Conservation (phyloP, 2,329 filamentous ascomycete genomes). For the Davidsoniella neocaledoniae region DNA sequence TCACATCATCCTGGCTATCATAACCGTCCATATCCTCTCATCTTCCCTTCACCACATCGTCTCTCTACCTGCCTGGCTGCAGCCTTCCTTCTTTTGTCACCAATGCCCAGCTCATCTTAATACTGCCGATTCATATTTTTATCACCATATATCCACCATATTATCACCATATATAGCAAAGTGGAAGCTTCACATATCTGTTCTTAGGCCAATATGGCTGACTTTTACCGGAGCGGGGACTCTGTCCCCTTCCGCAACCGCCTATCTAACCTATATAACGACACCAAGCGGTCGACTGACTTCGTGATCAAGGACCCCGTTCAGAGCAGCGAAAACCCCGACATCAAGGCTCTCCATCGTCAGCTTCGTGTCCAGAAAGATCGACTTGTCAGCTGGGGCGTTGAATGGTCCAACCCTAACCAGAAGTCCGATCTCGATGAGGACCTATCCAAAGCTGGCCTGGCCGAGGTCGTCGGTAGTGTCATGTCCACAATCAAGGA, state of each 20-base stretch:
- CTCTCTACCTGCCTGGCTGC: too few species aligned
- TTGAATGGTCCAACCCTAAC: conserved; percentile 61
- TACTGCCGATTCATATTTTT: too few species aligned
- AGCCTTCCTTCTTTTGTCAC: too few species aligned
- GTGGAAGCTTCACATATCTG: too few species aligned
- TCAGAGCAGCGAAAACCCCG: conserved; percentile 47
- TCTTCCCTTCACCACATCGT: too few species aligned
- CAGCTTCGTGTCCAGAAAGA: conserved; percentile 70
- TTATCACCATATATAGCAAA: too few species aligned
- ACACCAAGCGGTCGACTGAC: conserved; percentile 63
- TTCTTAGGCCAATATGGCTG: conserved; percentile 2
- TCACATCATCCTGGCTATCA: too few species aligned
- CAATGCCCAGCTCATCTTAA: too few species aligned
- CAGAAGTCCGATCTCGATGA: conserved; percentile 55
- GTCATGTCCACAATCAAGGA: conserved; percentile 70
- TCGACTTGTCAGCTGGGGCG: conserved; percentile 60
- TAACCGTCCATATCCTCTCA: too few species aligned
- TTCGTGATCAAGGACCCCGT: conserved; percentile 49
- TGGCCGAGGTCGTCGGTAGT: conserved; percentile 61
- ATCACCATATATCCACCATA: not conserved
- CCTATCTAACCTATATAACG: conserved; percentile 59
- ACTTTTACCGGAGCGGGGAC: conserved; percentile 5
- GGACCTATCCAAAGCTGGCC: conserved; percentile 52
- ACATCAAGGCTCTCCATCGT: conserved; percentile 54
- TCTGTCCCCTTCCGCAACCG: conserved; percentile 9